These are phyloP conservation scores for Penicillium ucsense DNA, from an alignment of 495 filamentous ascomycete genomes.

Conservation along the genomic window DNA sequence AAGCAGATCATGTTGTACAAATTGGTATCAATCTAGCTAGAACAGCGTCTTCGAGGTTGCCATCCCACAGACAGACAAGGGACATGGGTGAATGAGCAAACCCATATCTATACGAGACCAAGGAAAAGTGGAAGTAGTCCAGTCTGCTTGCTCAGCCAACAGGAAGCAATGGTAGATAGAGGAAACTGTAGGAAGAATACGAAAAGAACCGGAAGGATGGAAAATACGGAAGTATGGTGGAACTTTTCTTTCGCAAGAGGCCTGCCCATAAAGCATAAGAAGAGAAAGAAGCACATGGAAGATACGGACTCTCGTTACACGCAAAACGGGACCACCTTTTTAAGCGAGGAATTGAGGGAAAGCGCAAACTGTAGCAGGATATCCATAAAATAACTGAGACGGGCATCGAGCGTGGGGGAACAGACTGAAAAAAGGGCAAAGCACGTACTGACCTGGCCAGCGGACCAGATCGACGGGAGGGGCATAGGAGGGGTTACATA, in stretches of 20 bases:
- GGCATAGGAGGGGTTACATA: slow-evolving; percentile 3
- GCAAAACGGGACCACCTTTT: slow-evolving; percentile 19
- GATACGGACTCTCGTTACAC: slow-evolving; percentile 32
- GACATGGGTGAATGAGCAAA: slow-evolving; percentile 18
- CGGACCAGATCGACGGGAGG: not conserved
- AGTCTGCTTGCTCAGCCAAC: slow-evolving; percentile 33
- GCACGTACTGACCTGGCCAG: not conserved
- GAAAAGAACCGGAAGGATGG: slow-evolving; percentile 16
- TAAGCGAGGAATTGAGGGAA: slow-evolving; percentile 13
- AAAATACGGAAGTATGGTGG: slow-evolving; percentile 23
- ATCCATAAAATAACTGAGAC: slow-evolving; percentile 1
- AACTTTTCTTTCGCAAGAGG: slow-evolving; percentile 39
- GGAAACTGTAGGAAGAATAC: slow-evolving; percentile 23
- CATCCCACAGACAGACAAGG: slow-evolving; percentile 9
- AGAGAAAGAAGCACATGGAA: slow-evolving; percentile 29
- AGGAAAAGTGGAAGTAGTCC: slow-evolving; percentile 20
- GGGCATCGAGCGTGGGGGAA: slow-evolving; percentile 9
- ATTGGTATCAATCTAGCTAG: slow-evolving; percentile 16
- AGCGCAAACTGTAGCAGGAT: slow-evolving; percentile 6
- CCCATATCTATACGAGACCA: slow-evolving; percentile 27
- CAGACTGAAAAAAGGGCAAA: not conserved
- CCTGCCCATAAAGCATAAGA: slow-evolving; percentile 38
- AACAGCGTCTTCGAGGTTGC: slow-evolving; percentile 7
- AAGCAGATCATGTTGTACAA: slow-evolving; percentile 22
- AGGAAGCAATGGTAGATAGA: slow-evolving; percentile 20